Conservation (phyloP, 257 asterid species). For the Solanum gandarillasii region DNA sequence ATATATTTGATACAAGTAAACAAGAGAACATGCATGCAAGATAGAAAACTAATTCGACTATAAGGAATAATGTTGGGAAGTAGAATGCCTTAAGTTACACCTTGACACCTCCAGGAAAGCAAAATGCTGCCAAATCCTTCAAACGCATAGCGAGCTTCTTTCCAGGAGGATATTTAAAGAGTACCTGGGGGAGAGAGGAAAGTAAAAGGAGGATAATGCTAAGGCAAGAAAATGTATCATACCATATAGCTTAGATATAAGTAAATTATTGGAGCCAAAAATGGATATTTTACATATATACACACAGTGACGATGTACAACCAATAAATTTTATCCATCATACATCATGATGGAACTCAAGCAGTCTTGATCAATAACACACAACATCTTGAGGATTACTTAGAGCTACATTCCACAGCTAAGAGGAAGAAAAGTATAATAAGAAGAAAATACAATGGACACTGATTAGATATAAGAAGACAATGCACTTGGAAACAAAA, state of each 20-base stretch:
- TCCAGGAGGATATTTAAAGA: constrained; percentile 77
- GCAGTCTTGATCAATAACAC: not conserved
- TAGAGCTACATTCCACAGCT: not conserved
- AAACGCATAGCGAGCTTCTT: constrained; percentile 48
- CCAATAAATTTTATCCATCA: not conserved
- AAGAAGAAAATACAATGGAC: not conserved
- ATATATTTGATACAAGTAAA: not conserved
- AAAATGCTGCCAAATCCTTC: constrained; percentile 77
- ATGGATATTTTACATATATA: not conserved
- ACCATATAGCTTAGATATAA: not conserved
- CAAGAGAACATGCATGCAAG: not conserved
- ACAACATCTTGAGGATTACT: not conserved
- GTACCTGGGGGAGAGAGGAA: constrained; percentile 30
- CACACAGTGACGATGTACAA: not conserved
- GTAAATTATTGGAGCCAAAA: not conserved
- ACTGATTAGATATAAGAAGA: not conserved
- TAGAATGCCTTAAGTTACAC: constrained; percentile 15
- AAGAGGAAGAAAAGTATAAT: not conserved
- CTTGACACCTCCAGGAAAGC: constrained; percentile 90
- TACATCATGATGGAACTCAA: not conserved
- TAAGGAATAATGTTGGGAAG: not conserved
- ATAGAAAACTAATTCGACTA: not conserved
- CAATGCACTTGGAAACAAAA: not conserved
- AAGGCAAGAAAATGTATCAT: not conserved
- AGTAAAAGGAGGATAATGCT: not conserved